Conservation (phyloP, 352 stramenopile genomes). For the Pythium guiyangense region DNA sequence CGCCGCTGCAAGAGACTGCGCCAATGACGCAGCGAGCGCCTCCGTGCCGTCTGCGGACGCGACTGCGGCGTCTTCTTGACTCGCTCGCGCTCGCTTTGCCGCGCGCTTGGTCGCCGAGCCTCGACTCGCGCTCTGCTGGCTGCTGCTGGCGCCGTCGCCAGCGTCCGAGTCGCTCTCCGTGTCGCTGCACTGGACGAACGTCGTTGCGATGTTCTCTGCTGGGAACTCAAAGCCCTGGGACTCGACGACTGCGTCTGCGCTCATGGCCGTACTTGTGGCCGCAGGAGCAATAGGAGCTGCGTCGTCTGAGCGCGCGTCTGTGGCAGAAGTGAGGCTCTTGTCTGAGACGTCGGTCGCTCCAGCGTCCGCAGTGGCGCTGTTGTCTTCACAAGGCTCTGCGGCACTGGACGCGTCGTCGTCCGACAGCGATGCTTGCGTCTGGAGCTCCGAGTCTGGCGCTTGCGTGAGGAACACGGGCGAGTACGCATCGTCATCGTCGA, state of each 20-base stretch:
- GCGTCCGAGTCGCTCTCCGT: slow-evolving; percentile 28
- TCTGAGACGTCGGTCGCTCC: too few relatives aligned
- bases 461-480: too few relatives aligned
- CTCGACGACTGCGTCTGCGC: slow-evolving; percentile 11
- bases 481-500: too few relatives aligned
- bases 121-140: not conserved
- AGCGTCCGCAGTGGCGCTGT: too few relatives aligned
- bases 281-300: not conserved
- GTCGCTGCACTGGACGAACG: slow-evolving; percentile 46
- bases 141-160: not conserved
- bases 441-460: too few relatives aligned
- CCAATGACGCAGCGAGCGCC: not conserved
- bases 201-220: slow-evolving; percentile 42
- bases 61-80: not conserved
- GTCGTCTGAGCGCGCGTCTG: not conserved
- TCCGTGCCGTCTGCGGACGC: not conserved
- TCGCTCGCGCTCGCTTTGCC: not conserved
- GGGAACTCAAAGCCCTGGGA: slow-evolving; percentile 40
- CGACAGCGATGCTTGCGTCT: too few relatives aligned
- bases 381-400: too few relatives aligned
- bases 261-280: not conserved
- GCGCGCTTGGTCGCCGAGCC: too few relatives aligned
- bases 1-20: too few relatives aligned
- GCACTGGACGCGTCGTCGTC: too few relatives aligned
- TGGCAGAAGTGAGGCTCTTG: too few relatives aligned